Conservation (phyloP, 1,139 yeast genomes). For the Pichia sp. region DNA sequence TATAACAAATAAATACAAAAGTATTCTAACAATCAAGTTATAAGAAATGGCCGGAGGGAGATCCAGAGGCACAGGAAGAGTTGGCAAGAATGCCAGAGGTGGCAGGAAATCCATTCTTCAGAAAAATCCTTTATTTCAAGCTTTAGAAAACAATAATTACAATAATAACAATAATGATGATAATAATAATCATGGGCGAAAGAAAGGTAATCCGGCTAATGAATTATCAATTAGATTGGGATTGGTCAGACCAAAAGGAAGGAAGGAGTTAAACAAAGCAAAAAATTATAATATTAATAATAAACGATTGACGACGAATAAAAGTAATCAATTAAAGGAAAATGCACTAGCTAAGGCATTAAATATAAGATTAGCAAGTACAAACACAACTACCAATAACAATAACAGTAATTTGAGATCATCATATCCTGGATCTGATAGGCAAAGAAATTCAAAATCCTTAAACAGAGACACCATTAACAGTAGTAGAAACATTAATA, state of each 20-base stretch:
- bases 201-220: not conserved
- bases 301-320: not conserved
- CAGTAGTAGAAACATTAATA: too few species aligned
- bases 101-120: too few species aligned
- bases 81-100: too few species aligned
- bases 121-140: too few species aligned
- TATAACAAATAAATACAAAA: too few species aligned
- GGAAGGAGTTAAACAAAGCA: not conserved
- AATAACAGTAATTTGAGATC: not conserved
- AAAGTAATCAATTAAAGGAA: not conserved
- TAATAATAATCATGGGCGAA: not conserved
- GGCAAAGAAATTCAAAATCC: too few species aligned
- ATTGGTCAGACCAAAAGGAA: not conserved
- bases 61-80: too few species aligned
- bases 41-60: too few species aligned
- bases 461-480: too few species aligned
- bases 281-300: not conserved
- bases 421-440: not conserved
- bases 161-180: not conserved
- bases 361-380: not conserved
- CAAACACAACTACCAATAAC: too few species aligned
- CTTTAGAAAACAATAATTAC: too few species aligned
- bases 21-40: too few species aligned
- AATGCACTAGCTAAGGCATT: not conserved
- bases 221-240: conserved; percentile 2